A percentile compares a stretch with the other conserved stretches of the same genome.
These are phyloP conservation scores for Penicillium tannophilum DNA, from an alignment of 495 filamentous ascomycete genomes.

Conservation along the genomic window DNA sequence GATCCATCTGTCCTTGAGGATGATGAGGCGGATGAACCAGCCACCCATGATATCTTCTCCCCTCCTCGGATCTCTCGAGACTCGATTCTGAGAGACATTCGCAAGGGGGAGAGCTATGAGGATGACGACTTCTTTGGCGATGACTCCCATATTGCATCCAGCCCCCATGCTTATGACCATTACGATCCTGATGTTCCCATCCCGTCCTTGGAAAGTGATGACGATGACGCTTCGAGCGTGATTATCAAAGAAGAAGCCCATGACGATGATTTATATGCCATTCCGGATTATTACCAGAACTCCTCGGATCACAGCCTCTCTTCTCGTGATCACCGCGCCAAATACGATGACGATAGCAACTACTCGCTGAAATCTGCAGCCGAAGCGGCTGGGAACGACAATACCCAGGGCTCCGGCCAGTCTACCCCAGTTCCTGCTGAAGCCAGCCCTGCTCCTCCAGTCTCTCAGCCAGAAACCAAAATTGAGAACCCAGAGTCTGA, in stretches of 20 bases:
- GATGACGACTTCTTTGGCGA: slow-evolving; percentile 60
- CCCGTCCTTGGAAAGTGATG: slow-evolving; percentile 66
- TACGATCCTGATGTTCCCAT: slow-evolving; percentile 86
- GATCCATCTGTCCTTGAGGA: neutral
- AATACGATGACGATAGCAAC: slow-evolving; percentile 51
- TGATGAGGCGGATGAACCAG: neutral
- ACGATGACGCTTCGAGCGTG: slow-evolving; percentile 62
- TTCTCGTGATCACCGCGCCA: slow-evolving; percentile 43
- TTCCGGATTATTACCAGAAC: slow-evolving; percentile 58
- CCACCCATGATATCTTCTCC: slow-evolving; percentile 27
- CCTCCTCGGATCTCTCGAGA: slow-evolving; percentile 87
- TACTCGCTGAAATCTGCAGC: slow-evolving; percentile 50
- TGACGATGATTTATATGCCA: slow-evolving; percentile 68
- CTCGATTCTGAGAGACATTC: slow-evolving; percentile 86
- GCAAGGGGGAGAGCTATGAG: slow-evolving; percentile 61
- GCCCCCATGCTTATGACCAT: slow-evolving; percentile 52
- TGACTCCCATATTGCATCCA: slow-evolving; percentile 58
- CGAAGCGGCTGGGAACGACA: slow-evolving; percentile 19
- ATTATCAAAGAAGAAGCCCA: slow-evolving; percentile 67
- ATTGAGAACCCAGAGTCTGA: neutral
- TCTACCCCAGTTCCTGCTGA: slow-evolving; percentile 36
- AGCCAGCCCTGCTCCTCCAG: neutral
- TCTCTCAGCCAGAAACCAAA: slow-evolving; percentile 5
- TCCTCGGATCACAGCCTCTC: slow-evolving; percentile 52
- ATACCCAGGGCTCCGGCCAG: slow-evolving; percentile 23